Percentiles rank a stretch among this genome's conserved stretches.
phyloP scores from a whole-genome alignment of 768 basidiomycete genomes.

The Suillus variegatus region DNA sequence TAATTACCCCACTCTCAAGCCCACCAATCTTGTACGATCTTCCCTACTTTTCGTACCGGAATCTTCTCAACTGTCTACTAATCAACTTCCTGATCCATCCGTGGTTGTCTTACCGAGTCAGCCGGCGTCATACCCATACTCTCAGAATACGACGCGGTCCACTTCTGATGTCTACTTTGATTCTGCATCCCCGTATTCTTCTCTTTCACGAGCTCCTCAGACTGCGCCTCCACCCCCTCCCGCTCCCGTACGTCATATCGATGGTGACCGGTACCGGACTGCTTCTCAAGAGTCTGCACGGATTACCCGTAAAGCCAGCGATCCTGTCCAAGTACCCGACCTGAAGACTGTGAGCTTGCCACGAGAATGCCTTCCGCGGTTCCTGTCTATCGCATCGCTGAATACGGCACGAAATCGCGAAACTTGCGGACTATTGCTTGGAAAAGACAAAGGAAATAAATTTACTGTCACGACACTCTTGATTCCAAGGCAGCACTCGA shows the following conservation, averaged over 20 bases:
- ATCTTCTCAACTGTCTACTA: conserved; percentile 24
- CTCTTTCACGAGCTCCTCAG: conserved; percentile 27
- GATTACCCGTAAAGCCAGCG: conserved; percentile 30
- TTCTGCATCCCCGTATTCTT: conserved; percentile 17
- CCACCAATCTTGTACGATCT: conserved; percentile 35
- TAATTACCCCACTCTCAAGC: conserved; percentile 34
- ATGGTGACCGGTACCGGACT: conserved; percentile 31
- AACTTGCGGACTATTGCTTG: conserved; percentile 85
- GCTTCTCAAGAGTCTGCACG: conserved; percentile 37
- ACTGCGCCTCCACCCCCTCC: conserved; percentile 26
- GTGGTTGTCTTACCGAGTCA: conserved; percentile 23
- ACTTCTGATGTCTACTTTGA: conserved; percentile 4
- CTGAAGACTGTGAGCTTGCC: conserved; percentile 72
- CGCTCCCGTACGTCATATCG: conserved; percentile 22
- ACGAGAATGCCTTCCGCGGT: conserved; percentile 69
- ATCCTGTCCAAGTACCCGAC: conserved; percentile 39
- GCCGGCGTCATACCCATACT: conserved; percentile 17
- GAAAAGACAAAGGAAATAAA: conserved; percentile 59
- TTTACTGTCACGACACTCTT: conserved; percentile 79
- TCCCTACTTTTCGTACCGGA: conserved; percentile 49
- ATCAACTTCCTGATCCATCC: conserved; percentile 35
- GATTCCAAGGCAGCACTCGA: conserved; percentile 87
- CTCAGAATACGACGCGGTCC: conserved; percentile 11
- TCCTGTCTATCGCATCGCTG: conserved; percentile 72
- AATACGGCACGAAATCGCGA: conserved; percentile 82